phyloP scores from a whole-genome alignment of 352 stramenopile species.

The Phytophthora meadii region DNA sequence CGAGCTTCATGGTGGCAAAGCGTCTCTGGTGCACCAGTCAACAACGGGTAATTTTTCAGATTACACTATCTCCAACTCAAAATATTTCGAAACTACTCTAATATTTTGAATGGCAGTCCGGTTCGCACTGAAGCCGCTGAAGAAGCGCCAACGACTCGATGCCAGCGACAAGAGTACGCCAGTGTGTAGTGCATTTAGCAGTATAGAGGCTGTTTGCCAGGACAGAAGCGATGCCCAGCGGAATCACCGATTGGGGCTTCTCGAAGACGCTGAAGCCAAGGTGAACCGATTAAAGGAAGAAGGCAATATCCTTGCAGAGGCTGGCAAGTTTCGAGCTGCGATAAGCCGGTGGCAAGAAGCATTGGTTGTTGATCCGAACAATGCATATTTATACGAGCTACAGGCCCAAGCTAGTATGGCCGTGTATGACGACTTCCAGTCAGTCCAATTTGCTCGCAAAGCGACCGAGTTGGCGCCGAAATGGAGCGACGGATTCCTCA shows the following conservation, averaged over 20 bases:
- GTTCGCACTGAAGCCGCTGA: constrained; percentile 38
- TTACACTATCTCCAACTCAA: not conserved
- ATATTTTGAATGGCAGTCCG: constrained; percentile 12
- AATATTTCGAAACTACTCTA: too few species aligned
- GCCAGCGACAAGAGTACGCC: not conserved
- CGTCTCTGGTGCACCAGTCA: constrained; percentile 28
- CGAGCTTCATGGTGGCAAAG: constrained; percentile 86
- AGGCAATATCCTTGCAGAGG: constrained; percentile 79
- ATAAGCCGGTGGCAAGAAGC: constrained; percentile 77
- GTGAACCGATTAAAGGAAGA: constrained; percentile 75
- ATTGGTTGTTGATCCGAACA: constrained; percentile 46
- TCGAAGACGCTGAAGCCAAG: constrained; percentile 68
- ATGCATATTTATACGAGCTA: constrained; percentile 70
- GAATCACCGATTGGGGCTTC: constrained; percentile 34
- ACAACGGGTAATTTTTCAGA: not conserved
- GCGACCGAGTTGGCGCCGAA: constrained; percentile 57
- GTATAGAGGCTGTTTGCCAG: constrained; percentile 9
- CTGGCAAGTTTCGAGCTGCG: constrained; percentile 64
- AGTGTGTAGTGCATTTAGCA: constrained; percentile 13
- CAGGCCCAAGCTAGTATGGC: constrained; percentile 77
- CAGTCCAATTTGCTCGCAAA: constrained; percentile 68
- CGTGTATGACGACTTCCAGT: constrained; percentile 78
- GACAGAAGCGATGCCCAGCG: not conserved
- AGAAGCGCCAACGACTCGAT: constrained; percentile 41
- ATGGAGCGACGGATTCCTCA: constrained; percentile 79